Evolutionary conservation across 345 rosid species (phyloP), one percentile per base, ranked within the genome.

Genomic region (Populus alba): DNA sequence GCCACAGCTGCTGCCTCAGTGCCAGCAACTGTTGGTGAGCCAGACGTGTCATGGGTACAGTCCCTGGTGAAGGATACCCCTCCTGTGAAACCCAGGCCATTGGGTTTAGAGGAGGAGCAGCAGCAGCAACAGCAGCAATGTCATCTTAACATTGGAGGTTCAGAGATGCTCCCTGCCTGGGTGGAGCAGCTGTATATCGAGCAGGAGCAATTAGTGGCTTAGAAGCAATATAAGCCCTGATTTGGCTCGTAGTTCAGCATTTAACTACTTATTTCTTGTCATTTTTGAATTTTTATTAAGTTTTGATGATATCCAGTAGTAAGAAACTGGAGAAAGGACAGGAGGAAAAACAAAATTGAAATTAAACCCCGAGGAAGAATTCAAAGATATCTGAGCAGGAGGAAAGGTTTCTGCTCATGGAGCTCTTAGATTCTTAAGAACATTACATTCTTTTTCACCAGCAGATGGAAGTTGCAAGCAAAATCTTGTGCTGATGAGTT

Each of bases 141-240:
- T 70, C 85, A 87, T 76, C 79, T 74, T 31, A 77, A 76, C 78
- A 47, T 75, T 4, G 86, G 85, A 23, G 81, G 82, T 39, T 49
- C 79, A 0, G 91, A 90, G 81, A 70, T 69, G 49, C 85, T 80
- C 41, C 90, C 95, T 8, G 86, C 90, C 67, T 88, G 93, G 97
- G 87, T 85, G 90, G 98, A 92, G 84, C 96, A 92, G 75, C 66
- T 90, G 73, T 90, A 89, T 84, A 88, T 84, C 80, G 97, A 92
- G 82, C 92, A 91, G 85, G 90, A 94, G 87, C 97, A 89, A 83
- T 82, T 90, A 80, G 93, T 92, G 79, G 96, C 94, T 55, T 94
- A 81, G 83, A 75, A 70, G 20, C 76, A 71, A 75, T 27, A 66
- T 49, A 66, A 81, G 74, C 82, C 78, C n/a, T 72, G 23, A 18